phyloP scores from a whole-genome alignment of 2,329 filamentous ascomycete genomes.

The Colletotrichum trifolii region DNA sequence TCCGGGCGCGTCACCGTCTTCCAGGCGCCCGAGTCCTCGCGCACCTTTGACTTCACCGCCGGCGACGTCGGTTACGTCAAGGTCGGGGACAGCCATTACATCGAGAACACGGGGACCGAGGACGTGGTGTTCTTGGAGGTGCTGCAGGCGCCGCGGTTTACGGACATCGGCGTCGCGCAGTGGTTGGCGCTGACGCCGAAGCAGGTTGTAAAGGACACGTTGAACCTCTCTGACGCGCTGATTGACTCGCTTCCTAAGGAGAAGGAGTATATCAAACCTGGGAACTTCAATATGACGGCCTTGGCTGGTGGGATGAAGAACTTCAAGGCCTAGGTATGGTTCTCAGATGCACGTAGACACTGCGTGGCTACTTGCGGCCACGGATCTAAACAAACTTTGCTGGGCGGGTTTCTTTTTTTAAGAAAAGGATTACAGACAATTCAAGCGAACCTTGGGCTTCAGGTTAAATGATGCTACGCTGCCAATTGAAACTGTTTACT shows the following conservation, averaged over 20 bases:
- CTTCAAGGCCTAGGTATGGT: constrained; percentile 3
- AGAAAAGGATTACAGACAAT: no score
- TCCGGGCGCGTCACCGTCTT: constrained; percentile 67
- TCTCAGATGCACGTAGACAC: no score
- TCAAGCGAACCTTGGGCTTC: no score
- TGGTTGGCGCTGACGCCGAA: constrained; percentile 68
- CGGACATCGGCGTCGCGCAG: constrained; percentile 66
- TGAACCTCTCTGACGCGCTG: constrained; percentile 53
- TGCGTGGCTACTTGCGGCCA: not conserved
- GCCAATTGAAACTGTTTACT: no score
- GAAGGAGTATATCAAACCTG: constrained; percentile 55
- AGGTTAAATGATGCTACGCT: no score
- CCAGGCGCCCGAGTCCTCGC: constrained; percentile 58
- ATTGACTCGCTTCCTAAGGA: constrained; percentile 51
- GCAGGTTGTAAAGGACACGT: constrained; percentile 68
- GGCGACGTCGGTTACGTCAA: constrained; percentile 71
- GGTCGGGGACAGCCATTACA: constrained; percentile 64
- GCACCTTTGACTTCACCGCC: constrained; percentile 69
- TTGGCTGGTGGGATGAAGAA: constrained; percentile 33
- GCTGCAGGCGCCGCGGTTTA: constrained; percentile 61
- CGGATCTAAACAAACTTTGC: not conserved
- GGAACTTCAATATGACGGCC: constrained; percentile 51
- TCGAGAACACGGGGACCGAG: constrained; percentile 69
- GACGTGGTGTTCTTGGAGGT: constrained; percentile 71
- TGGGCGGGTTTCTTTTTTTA: no score